Conservation (phyloP, 345 rosid genomes). For the Citrus trifoliata region DNA sequence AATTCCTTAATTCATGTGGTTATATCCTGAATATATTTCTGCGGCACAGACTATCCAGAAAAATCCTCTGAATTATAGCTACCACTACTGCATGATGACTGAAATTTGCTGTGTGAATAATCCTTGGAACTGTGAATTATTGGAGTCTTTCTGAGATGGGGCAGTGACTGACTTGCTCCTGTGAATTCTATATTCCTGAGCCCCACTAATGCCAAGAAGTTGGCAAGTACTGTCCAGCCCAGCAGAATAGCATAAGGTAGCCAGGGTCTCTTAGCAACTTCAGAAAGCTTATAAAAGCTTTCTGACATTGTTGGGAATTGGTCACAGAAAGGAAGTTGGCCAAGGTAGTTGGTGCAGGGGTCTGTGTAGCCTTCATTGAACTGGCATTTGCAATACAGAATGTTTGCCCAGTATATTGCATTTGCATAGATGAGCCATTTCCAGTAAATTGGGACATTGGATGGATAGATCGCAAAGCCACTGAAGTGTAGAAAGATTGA, state of each 20-base stretch:
- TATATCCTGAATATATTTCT: background rate
- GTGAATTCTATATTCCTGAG: constrained; percentile 27
- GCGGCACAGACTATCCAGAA: background rate
- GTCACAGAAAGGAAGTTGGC: constrained; percentile 27
- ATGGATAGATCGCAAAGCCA: constrained; percentile 29
- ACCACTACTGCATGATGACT: background rate
- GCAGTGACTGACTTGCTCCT: constrained; percentile 23
- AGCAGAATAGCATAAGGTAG: constrained; percentile 24
- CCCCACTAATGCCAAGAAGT: constrained; percentile 20
- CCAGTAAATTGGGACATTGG: constrained; percentile 29
- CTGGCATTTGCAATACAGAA: constrained; percentile 29
- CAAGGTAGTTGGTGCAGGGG: constrained; percentile 20
- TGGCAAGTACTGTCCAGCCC: constrained; percentile 24
- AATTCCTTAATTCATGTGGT: constrained; percentile 4
- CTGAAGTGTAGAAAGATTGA: constrained; percentile 32
- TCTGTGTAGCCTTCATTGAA: constrained; percentile 20
- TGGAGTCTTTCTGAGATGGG: constrained; percentile 11
- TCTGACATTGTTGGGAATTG: constrained; percentile 30
- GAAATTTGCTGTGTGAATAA: constrained; percentile 9
- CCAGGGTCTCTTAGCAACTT: constrained; percentile 21
- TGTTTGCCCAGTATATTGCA: constrained; percentile 32
- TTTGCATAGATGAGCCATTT: constrained; percentile 29
- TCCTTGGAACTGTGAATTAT: background rate
- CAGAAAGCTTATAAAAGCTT: constrained; percentile 27
- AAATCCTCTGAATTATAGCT: background rate